Evolutionary conservation across 2,329 filamentous ascomycete genomes (phyloP).

Genomic region (Lasiodiplodia theobromae): DNA sequence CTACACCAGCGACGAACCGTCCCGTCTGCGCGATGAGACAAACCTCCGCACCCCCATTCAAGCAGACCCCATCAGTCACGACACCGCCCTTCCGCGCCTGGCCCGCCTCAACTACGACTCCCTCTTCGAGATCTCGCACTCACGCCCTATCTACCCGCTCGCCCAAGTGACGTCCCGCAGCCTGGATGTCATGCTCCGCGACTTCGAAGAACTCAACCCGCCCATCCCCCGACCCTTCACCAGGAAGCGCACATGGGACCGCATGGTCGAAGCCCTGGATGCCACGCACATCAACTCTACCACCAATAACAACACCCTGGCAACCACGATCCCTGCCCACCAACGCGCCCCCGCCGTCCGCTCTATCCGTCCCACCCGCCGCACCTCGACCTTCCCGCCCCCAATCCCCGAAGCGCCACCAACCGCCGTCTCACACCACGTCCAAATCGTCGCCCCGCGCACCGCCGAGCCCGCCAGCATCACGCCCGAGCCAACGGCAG

Average conservation of each 20-base stretch:
- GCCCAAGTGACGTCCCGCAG: constrained; percentile 12
- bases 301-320: not conserved
- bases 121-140: constrained; percentile 4
- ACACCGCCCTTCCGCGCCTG: not conserved
- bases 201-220: constrained; percentile 13
- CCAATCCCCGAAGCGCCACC: constrained; percentile 32
- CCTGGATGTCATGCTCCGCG: constrained; percentile 1
- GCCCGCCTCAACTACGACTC: constrained; percentile 20
- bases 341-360: not conserved
- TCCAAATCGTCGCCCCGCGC: not conserved
- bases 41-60: constrained; percentile 8
- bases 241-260: constrained; percentile 20
- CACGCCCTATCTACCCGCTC: constrained; percentile 17
- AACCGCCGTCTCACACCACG: constrained; percentile 1
- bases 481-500: not conserved
- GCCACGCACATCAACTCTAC: not conserved
- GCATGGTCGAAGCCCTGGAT: constrained; percentile 2
- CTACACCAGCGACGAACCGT: constrained; percentile 7
- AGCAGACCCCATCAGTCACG: constrained; percentile 21
- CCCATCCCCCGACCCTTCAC: not conserved
- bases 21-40: not conserved
- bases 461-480: not conserved
- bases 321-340: not conserved
- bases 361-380: constrained; percentile 3
- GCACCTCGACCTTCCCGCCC: constrained; percentile 26